Evolutionary conservation across 1,284 basidiomycete genomes (phyloP), one percentile per base, ranked within the genome.

Genomic region (Sanghuangporus weigelae): DNA sequence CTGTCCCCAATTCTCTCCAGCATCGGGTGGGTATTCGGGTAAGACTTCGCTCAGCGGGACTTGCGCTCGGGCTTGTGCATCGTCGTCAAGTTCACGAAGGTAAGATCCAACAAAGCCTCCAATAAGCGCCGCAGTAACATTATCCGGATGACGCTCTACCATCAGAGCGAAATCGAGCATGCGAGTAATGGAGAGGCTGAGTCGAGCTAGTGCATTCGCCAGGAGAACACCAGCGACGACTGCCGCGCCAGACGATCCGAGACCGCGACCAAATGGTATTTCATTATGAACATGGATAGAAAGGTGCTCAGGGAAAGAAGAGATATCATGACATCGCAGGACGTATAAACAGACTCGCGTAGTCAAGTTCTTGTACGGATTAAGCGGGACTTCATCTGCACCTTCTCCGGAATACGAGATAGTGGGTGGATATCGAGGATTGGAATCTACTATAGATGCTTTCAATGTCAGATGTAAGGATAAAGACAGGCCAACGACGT

Each of bases 101-200:
- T 99, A 99, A 6, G 92, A 93, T 10, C 96, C 97, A n/a, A 99
- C 94, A 74, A 99, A 99, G 0, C 97, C 97, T 46, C 97, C 97
- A 38, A 98, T 84, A 40, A 99, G 85, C 0, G 96, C 96, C 0
- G 97, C 97, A 0, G 97, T 97, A 68, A 99, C 96, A 74, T 99
- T 99, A 78, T 99, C 97, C 7, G 97, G 97, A 75, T 99, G 97
- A 10, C 97, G 85, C 76, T 99, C 97, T 70, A 99, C 96, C 97
- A 99, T 99, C 63, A 99, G 83, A 1, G 97, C 96, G 73, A 95
- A 96, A 77, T 99, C 97, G 63, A 99, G 84, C 69, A 97, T 80
- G 35, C 97, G 86, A 58, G 83, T 83, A 38, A 77, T 81, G 16
- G 89, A 73, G 12, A 99, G 84, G 26, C 81, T 73, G 65, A 99